Evolutionary conservation across 2,329 filamentous ascomycete genomes (phyloP).

Genomic region (Colletotrichum neosansevieriae): DNA sequence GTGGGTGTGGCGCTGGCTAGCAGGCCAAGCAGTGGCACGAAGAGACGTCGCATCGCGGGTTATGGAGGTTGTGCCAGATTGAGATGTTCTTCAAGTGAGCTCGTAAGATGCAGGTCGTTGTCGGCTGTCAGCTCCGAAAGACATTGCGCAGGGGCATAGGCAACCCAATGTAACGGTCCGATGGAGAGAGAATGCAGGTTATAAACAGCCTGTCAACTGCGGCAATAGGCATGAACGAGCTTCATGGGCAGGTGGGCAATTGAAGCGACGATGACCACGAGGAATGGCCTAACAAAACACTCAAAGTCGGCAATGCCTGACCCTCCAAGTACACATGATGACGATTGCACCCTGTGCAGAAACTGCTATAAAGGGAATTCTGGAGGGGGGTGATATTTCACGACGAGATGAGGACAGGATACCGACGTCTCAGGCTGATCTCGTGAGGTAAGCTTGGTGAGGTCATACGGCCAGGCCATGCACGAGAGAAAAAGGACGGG

Average conservation of each 20-base stretch:
- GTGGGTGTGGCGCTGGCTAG: constrained; percentile 13
- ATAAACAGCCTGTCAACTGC: neutral
- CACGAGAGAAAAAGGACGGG: constrained; percentile 14
- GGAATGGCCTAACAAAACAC: constrained; percentile 1
- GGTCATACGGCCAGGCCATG: constrained; percentile 34
- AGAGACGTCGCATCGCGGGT: constrained; percentile 2
- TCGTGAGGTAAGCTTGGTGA: constrained; percentile 39
- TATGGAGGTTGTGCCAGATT: neutral
- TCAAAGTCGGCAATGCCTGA: constrained; percentile 13
- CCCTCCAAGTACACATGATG: constrained; percentile 33
- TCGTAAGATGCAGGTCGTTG: constrained; percentile 5
- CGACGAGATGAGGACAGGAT: constrained; percentile 26
- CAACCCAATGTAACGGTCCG: neutral
- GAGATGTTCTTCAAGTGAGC: neutral
- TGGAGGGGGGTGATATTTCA: constrained; percentile 1
- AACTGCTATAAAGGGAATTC: neutral
- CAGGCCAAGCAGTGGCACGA: constrained; percentile 22
- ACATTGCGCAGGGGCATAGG: constrained; percentile 16
- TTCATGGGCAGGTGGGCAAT: constrained; percentile 1
- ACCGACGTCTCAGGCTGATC: constrained; percentile 39
- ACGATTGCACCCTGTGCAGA: constrained; percentile 15
- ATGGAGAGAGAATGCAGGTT: neutral
- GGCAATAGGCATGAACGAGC: neutral
- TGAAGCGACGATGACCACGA: constrained; percentile 24
- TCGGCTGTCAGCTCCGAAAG: constrained; percentile 8